Evolutionary conservation across 805 yeast species (phyloP).

Genomic region (Wickerhamiella allomyrinae): DNA sequence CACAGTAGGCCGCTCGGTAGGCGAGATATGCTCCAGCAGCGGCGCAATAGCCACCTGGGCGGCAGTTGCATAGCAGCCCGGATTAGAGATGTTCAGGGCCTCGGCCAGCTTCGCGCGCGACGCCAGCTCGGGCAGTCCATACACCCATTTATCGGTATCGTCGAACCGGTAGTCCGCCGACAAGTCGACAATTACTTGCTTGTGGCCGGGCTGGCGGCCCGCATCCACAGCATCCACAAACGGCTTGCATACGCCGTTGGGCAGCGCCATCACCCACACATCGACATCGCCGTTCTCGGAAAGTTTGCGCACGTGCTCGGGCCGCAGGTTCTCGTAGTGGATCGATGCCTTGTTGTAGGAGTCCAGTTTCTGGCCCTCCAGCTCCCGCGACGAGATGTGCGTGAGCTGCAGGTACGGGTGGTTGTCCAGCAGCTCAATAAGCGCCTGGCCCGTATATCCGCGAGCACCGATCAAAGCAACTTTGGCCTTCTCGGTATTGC

Average conservation of each 20-base stretch:
- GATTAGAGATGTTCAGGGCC: conserved; percentile 81
- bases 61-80: conserved; percentile 99
- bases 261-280: conserved; percentile 98
- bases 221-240: conserved; percentile 30
- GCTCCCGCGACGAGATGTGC: conserved; percentile 92
- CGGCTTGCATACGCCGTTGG: conserved; percentile 84
- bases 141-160: conserved; percentile 72
- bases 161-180: conserved; percentile 96
- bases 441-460: conserved; percentile 92
- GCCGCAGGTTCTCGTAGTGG: conserved; percentile 69
- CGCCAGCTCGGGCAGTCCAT: conserved; percentile 89
- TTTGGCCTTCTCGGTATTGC: conserved; percentile 46
- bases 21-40: conserved; percentile 41
- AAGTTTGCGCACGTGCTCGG: conserved; percentile 67
- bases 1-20: conserved; percentile 58
- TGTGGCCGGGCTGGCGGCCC: conserved; percentile 34
- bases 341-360: conserved; percentile 78
- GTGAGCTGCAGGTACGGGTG: conserved; percentile 82
- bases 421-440: conserved; percentile 68
- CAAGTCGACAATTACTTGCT: conserved; percentile 74
- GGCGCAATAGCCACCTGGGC: conserved; percentile 91
- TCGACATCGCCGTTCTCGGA: conserved; percentile 73
- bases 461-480: conserved; percentile 97
- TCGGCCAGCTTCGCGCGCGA: conserved; percentile 49
- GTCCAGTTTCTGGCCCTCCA: conserved; percentile 69